These are phyloP conservation scores for Zygosaccharomyces pseudobailii DNA, from an alignment of 1,139 yeast genomes.

Conservation along the genomic window DNA sequence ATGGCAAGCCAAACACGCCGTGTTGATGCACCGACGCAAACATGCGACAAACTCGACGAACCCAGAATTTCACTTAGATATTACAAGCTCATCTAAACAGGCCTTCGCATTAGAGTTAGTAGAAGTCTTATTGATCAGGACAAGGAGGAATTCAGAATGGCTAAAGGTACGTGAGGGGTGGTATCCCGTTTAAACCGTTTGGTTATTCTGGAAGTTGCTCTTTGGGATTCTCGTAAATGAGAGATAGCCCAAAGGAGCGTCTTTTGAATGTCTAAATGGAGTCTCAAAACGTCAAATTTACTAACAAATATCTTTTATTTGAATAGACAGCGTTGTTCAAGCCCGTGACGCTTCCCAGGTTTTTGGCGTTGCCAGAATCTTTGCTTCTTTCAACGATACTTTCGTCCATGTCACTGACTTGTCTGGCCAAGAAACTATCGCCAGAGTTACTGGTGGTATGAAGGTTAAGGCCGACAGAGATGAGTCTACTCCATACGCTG, in stretches of 20 bases:
- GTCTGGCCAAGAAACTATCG: conserved; percentile 99
- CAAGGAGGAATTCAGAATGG: conserved; percentile 32
- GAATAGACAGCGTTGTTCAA: conserved; percentile 40
- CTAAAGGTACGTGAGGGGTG: conserved; percentile 40
- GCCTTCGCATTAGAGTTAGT: background rate
- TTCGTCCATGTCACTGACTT: conserved; percentile 99
- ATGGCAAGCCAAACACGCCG: background rate
- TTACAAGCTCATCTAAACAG: background rate
- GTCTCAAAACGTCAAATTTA: background rate
- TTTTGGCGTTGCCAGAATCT: conserved; percentile 99
- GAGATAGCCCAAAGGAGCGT: conserved; percentile 1
- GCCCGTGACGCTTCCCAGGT: conserved; percentile 96
- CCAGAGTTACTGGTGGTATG: conserved; percentile 99
- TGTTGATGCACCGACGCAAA: background rate
- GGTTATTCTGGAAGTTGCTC: conserved; percentile 28
- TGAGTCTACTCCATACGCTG: conserved; percentile 99
- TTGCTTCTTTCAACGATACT: conserved; percentile 99
- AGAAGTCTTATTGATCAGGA: background rate
- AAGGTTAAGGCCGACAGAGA: conserved; percentile 99
- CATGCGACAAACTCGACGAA: background rate
- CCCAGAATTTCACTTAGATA: conserved; percentile 2
- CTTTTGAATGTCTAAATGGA: conserved; percentile 2
- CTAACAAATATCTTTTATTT: conserved; percentile 2
- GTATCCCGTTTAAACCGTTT: conserved; percentile 37
- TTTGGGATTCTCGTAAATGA: background rate